phyloP scores from a whole-genome alignment of 2,329 filamentous ascomycete species.

The Ceratocystis albifundus region DNA sequence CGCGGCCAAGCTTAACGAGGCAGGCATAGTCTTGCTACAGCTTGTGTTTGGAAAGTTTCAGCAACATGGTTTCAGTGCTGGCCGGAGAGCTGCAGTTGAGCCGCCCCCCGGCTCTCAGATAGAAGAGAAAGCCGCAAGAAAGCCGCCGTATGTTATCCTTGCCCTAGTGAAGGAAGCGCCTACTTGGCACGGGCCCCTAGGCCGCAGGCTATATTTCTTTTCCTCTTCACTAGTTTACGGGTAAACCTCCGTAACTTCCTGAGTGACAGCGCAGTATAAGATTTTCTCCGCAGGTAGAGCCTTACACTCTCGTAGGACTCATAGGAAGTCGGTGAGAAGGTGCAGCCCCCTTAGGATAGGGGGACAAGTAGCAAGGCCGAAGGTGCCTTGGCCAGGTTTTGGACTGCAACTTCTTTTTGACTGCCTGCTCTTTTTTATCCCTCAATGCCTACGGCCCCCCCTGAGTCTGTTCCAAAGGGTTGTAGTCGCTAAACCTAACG shows the following conservation, averaged over 20 bases:
- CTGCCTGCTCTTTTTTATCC: too few relatives aligned
- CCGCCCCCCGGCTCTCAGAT: not conserved
- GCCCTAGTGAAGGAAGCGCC: not conserved
- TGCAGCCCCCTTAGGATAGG: too few relatives aligned
- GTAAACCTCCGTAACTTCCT: not conserved
- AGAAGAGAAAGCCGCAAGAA: not conserved
- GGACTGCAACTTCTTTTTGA: too few relatives aligned
- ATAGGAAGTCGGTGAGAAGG: too few relatives aligned
- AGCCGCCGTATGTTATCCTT: not conserved
- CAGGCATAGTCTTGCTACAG: not conserved
- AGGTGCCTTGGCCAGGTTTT: too few relatives aligned
- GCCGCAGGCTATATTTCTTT: not conserved
- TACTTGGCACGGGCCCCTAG: not conserved
- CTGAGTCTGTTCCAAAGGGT: too few relatives aligned
- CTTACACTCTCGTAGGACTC: too few relatives aligned
- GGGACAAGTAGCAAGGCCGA: too few relatives aligned
- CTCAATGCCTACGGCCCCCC: too few relatives aligned
- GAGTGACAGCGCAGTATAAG: not conserved
- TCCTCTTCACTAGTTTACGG: too few relatives aligned
- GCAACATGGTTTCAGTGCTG: not conserved
- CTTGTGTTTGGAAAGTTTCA: conserved; percentile 1
- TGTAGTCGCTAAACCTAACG: too few relatives aligned
- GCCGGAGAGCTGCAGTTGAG: not conserved
- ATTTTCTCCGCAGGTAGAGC: too few relatives aligned
- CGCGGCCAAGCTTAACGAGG: not conserved